Base-by-base conservation (phyloP, 352 stramenopile species). In the Phytophthora ohioensis region DNA sequence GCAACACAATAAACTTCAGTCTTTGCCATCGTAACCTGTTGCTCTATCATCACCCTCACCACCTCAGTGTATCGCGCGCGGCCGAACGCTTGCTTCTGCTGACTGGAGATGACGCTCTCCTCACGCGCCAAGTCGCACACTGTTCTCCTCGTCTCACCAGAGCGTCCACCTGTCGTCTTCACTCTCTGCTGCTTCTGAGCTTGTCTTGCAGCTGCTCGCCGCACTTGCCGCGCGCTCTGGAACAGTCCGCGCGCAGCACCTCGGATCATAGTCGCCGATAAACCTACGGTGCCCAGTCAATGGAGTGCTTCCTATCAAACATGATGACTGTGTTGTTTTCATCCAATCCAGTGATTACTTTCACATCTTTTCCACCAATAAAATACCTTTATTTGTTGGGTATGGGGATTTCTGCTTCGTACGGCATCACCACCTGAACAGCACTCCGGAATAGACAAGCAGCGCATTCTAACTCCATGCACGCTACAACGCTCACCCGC, bases 41-140 rank as follows among this genome's bases (percentile, higher is more conserved):
- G 27, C 3, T 43, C 3, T 41, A 11, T 51, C 3, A 51, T 55
- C 21, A 27, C 12, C 31, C 78, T 63, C 52, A 92, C 82, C 67
- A 64, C 68, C 11, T 80, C 78, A 8, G 57, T 54, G 31, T 76
- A 75, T 56, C 52, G 67, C 30, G 55, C 43, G 49, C 80, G 79
- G 8, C 85, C 85, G 35, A 92, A 91, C n/a, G 70, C 66, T 38
- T 78, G 69, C 54, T 73, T 75, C 69, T 91, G 80, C 53, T 81
- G 72, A 38, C 74, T 78, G 5, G 69, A 76, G 15, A 90, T 74
- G 43, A 77, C 42, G 72, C 76, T 82, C 65, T 92, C 81, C 52
- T 90, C 73, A 15, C 68, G 36, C 32, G 52, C 75, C 35, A 78
- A 41, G 35, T 71, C 64, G 55, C 52, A 77, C 35, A 71, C 46